Evolutionary conservation across 202 grass and related monocot genomes (phyloP).

Genomic region (Elaeis oleifera): DNA sequence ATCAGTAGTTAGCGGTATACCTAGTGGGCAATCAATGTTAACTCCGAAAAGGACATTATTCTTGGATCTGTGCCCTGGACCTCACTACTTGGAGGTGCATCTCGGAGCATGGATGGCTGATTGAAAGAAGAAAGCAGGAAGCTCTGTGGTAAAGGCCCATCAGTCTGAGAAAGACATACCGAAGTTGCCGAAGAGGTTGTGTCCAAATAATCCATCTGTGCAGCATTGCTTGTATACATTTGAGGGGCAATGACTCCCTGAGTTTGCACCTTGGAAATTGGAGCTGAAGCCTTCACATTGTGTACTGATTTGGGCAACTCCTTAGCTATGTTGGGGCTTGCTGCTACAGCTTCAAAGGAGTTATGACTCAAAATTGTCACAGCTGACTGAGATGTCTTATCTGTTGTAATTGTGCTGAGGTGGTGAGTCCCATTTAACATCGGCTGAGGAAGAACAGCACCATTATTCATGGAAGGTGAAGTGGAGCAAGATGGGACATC

Average conservation of each 20-base stretch:
- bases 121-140: slow-evolving; percentile 56
- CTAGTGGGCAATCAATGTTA: slow-evolving; percentile 52
- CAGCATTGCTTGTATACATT: slow-evolving; percentile 37
- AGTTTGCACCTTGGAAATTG: slow-evolving; percentile 36
- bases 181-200: slow-evolving; percentile 75
- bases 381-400: slow-evolving; percentile 42
- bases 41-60: slow-evolving; percentile 58
- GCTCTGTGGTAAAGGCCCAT: slow-evolving; percentile 60
- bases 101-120: slow-evolving; percentile 39
- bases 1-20: slow-evolving; percentile 42
- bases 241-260: slow-evolving; percentile 33
- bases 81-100: slow-evolving; percentile 45
- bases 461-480: slow-evolving; percentile 43
- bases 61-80: slow-evolving; percentile 54
- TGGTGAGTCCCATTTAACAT: slow-evolving; percentile 40
- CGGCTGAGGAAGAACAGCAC: slow-evolving; percentile 36
- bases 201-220: slow-evolving; percentile 61
- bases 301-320: slow-evolving; percentile 31
- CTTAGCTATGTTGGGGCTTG: slow-evolving; percentile 22
- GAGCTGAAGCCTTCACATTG: slow-evolving; percentile 26
- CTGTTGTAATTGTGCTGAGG: slow-evolving; percentile 28
- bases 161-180: slow-evolving; percentile 68
- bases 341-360: slow-evolving; percentile 10
- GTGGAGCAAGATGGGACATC: slow-evolving; percentile 47
- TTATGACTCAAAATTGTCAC: slow-evolving; percentile 30